Conservation (phyloP, 2,329 filamentous ascomycete genomes). For the Thermomyces lanuginosus region DNA sequence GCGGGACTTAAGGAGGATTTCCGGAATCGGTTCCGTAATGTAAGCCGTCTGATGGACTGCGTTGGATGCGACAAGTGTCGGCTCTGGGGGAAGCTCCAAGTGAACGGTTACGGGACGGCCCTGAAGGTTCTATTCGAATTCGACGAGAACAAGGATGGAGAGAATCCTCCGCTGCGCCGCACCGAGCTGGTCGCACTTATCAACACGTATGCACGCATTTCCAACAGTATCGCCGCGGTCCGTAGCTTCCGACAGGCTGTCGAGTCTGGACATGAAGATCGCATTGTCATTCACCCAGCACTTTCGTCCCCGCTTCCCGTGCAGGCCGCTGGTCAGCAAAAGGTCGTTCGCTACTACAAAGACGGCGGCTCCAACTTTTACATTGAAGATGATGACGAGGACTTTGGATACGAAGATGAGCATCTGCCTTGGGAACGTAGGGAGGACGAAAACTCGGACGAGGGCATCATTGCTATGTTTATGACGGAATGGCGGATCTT, state of each 20-base stretch:
- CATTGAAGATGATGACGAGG: conserved; percentile 26
- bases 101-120: conserved; percentile 82
- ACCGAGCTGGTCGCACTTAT: conserved; percentile 89
- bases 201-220: conserved; percentile 82
- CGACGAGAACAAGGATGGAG: conserved; percentile 47
- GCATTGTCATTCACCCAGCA: conserved; percentile 14
- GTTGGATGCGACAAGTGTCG: conserved; percentile 97
- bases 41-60: conserved; percentile 94
- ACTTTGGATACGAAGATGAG: conserved; percentile 27
- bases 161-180: conserved; percentile 58
- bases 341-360: conserved; percentile 12
- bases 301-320: conserved; percentile 13
- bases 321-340: conserved; percentile 2
- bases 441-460: conserved; percentile 21
- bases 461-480: conserved; percentile 41
- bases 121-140: conserved; percentile 94
- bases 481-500: conserved; percentile 49
- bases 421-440: conserved; percentile 18
- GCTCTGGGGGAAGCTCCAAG: conserved; percentile 94
- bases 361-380: conserved; percentile 21
- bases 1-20: conserved; percentile 89
- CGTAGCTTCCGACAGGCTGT: conserved; percentile 48
- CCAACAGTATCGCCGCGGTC: conserved; percentile 60
- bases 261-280: conserved; percentile 19
- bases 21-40: conserved; percentile 89